Conservation (phyloP, 2,329 filamentous ascomycete genomes). For the Pochonia chlamydosporia region DNA sequence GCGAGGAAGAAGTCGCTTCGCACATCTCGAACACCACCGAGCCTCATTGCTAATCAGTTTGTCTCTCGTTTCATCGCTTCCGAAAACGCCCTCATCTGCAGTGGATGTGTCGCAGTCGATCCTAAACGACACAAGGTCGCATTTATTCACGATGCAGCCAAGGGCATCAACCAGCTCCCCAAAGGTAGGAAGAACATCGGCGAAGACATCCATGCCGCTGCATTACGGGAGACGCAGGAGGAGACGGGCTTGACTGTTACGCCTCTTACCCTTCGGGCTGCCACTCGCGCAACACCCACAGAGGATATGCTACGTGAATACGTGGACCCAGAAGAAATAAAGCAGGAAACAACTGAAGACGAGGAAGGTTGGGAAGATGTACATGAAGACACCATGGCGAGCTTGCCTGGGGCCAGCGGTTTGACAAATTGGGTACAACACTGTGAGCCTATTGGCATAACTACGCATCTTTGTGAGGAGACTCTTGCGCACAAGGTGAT, state of each 20-base stretch:
- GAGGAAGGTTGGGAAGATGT: constrained; percentile 13
- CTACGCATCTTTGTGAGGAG: constrained; percentile 28
- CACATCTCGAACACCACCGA: too few relatives aligned
- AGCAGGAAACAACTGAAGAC: too few relatives aligned
- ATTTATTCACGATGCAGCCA: constrained; percentile 35
- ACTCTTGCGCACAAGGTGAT: constrained; percentile 31
- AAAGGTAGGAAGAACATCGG: constrained; percentile 44
- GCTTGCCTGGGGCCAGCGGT: too few relatives aligned
- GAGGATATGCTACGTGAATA: constrained; percentile 2
- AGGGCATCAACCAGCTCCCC: constrained; percentile 40
- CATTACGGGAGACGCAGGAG: constrained; percentile 41
- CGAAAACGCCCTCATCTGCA: constrained; percentile 26
- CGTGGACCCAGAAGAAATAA: too few relatives aligned
- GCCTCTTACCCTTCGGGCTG: constrained; percentile 32
- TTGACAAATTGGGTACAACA: constrained; percentile 14
- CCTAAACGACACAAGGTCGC: constrained; percentile 29
- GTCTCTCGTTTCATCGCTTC: too few relatives aligned
- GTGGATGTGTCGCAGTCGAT: constrained; percentile 41
- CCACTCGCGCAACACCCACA: constrained; percentile 29
- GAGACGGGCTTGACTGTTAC: constrained; percentile 37
- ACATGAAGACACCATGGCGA: constrained; percentile 13
- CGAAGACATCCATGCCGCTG: constrained; percentile 34
- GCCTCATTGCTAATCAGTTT: too few relatives aligned
- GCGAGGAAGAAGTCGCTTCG: too few relatives aligned
- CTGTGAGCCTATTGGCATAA: constrained; percentile 30